Evolutionary conservation across 192 early-diverging fungal genomes (phyloP), one percentile per base, ranked within the genome.

Genomic region (Coemansia sp.): DNA sequence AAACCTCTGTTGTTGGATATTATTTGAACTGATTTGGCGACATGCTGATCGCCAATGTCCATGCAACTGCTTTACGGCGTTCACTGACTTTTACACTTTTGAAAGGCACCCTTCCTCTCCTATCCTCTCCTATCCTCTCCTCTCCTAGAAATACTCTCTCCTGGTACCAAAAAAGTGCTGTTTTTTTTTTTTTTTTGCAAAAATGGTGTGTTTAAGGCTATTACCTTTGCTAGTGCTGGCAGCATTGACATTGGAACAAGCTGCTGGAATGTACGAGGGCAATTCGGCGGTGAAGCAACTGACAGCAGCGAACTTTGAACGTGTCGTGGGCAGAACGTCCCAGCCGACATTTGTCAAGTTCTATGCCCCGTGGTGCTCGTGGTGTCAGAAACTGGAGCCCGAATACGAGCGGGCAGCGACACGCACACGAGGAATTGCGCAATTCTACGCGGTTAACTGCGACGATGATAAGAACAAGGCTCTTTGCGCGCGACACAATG

Each of bases 301-400:
- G 41, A 73, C 62, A 51, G 54, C 74, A 14, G 74, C 72, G 38
- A 92, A 78, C 73, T 97, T 96, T 81, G 71, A 83, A 23, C 60
- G 64, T 0, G 78, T 78, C 28, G 70, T 93, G 68, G 62, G 82
- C n/a, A 69, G 73, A 4, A 85, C 88, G 61, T 78, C 89, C 8
- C 73, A 93, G 67, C 84, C 89, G 7, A 93, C 92, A 16, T 85
- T 94, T 60, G 90, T 92, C 22, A 93, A 96, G 71, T 98, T 98
- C 74, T 97, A 88, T 67, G 96, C 94, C 10, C 96, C 96, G 26
- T 98, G 96, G 92, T 95, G 94, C 77, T 94, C 94, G 21, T 91
- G 96, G 77, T 98, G 96, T 74, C 86, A 95, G 83, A 89, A 81
- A 23, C 66, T 94, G 62, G 89, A 85, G 19, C 94, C 94, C 18